These are phyloP conservation scores for Alternaria novae-zelandiae DNA, from an alignment of 2,329 filamentous ascomycete species.

Conservation along the genomic window DNA sequence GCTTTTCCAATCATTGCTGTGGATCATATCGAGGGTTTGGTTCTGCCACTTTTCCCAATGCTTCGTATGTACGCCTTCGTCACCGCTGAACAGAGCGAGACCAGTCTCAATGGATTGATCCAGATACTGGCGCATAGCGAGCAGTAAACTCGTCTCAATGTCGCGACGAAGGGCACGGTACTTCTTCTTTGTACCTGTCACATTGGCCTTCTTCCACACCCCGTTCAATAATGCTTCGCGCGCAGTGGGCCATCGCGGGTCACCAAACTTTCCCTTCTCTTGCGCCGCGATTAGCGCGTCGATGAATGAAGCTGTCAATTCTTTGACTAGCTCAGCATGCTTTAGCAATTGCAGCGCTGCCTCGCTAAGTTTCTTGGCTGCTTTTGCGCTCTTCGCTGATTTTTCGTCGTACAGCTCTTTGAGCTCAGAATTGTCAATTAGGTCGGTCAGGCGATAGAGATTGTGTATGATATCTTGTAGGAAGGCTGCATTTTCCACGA, in stretches of 20 bases:
- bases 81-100: constrained; percentile 27
- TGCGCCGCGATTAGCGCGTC: constrained; percentile 30
- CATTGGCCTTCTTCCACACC: constrained; percentile 41
- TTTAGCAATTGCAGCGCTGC: constrained; percentile 34
- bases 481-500: constrained; percentile 26
- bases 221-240: constrained; percentile 38
- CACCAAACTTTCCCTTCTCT: constrained; percentile 25
- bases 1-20: constrained; percentile 33
- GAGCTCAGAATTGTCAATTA: constrained; percentile 27
- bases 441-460: constrained; percentile 29
- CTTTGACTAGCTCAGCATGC: constrained; percentile 31
- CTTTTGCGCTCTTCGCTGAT: constrained; percentile 14
- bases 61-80: constrained; percentile 16
- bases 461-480: constrained; percentile 32
- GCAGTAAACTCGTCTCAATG: constrained; percentile 32
- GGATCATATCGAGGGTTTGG: constrained; percentile 31
- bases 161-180: constrained; percentile 28
- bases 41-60: constrained; percentile 39
- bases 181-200: constrained; percentile 35
- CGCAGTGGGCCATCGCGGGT: constrained; percentile 28
- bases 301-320: constrained; percentile 23
- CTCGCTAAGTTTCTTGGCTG: constrained; percentile 32
- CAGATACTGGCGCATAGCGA: constrained; percentile 38
- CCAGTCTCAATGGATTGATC: constrained; percentile 40
- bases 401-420: constrained; percentile 27